Evolutionary conservation across 2,329 filamentous ascomycete species (phyloP).

Genomic region (Pestalotiopsis fici): DNA sequence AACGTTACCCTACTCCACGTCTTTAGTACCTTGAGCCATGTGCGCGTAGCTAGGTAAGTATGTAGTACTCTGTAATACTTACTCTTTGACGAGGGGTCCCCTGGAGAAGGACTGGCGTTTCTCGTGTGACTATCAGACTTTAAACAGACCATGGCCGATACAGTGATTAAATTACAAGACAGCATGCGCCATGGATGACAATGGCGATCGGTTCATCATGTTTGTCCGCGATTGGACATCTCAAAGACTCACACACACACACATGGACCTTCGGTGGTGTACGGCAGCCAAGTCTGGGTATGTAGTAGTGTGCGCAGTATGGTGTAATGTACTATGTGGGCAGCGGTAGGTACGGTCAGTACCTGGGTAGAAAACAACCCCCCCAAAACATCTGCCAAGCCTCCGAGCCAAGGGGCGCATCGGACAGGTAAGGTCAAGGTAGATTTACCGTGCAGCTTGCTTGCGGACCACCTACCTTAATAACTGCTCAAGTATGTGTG

Average conservation of each 20-base stretch:
- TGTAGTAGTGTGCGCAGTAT: background rate
- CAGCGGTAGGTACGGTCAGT: background rate
- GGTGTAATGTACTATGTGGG: background rate
- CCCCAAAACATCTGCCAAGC: constrained; percentile 5
- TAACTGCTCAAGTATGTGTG: too few species aligned
- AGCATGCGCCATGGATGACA: background rate
- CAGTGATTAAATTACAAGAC: background rate
- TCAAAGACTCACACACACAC: too few species aligned
- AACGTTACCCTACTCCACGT: background rate
- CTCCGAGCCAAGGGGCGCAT: constrained; percentile 4
- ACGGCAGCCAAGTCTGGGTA: too few species aligned
- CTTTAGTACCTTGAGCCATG: too few species aligned
- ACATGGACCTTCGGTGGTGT: too few species aligned
- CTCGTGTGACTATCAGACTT: background rate
- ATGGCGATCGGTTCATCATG: background rate
- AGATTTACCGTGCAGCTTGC: constrained; percentile 7
- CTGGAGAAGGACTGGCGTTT: background rate
- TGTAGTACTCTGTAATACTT: background rate
- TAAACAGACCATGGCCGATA: background rate
- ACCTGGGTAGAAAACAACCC: background rate
- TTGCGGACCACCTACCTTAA: background rate
- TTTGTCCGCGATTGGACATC: background rate
- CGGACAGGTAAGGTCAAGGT: background rate
- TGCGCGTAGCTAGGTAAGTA: too few species aligned
- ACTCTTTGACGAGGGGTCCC: background rate